phyloP scores from a whole-genome alignment of 441 rosid genomes.

The Mallotus repandus region DNA sequence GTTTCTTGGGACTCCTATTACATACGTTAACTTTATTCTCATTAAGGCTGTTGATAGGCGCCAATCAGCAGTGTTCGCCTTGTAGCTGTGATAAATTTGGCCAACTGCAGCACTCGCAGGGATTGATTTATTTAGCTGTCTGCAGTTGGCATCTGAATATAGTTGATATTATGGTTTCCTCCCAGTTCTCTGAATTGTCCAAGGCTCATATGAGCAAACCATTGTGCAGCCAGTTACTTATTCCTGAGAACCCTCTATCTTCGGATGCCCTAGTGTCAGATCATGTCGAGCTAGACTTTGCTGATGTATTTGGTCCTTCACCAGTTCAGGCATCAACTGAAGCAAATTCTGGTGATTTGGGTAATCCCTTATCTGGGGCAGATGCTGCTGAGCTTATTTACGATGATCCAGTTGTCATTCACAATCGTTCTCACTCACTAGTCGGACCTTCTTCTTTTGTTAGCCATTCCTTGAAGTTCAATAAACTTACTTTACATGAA shows the following conservation, averaged over 20 bases:
- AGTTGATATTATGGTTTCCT: conserved; percentile 61
- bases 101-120: conserved; percentile 20
- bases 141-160: conserved; percentile 30
- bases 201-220: conserved; percentile 40
- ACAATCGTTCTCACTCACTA: conserved; percentile 82
- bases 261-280: conserved; percentile 47
- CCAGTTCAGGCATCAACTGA: conserved; percentile 48
- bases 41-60: conserved; percentile 50
- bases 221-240: conserved; percentile 37
- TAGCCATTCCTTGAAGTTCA: conserved; percentile 59
- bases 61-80: conserved; percentile 36
- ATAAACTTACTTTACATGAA: conserved; percentile 58
- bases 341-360: conserved; percentile 28
- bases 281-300: conserved; percentile 76
- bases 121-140: conserved; percentile 4
- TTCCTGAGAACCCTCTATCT: conserved; percentile 47
- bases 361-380: conserved; percentile 25
- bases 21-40: conserved; percentile 49
- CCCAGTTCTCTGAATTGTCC: conserved; percentile 46
- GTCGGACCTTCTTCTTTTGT: conserved; percentile 72
- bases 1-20: conserved; percentile 54
- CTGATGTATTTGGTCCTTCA: conserved; percentile 89
- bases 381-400: conserved; percentile 52
- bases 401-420: conserved; percentile 68
- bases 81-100: conserved; percentile 31